A percentile compares a stretch with the other conserved stretches of the same genome.
These are phyloP conservation scores for Symbiodinium pilosum DNA, from an alignment of 73 alveolate species.

Conservation along the genomic window DNA sequence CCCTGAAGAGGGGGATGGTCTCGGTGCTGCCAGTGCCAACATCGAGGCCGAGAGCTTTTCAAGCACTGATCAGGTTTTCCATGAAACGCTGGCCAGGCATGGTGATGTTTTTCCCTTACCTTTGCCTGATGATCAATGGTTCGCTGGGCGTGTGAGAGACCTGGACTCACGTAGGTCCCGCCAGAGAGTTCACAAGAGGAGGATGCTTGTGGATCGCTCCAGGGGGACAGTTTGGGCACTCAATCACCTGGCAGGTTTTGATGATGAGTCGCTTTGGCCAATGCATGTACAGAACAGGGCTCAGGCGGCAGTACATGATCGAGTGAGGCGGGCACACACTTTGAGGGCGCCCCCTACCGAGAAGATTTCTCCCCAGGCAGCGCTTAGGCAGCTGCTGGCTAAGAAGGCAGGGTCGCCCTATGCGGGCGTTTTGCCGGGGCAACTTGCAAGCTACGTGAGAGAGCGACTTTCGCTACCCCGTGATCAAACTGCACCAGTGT, in stretches of 20 bases:
- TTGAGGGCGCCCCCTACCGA: background rate
- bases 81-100: background rate
- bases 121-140: background rate
- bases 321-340: background rate
- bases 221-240: background rate
- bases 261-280: background rate
- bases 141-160: background rate
- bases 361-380: background rate
- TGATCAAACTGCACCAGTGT: background rate
- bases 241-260: constrained; percentile 21
- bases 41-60: background rate
- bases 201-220: background rate
- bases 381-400: constrained; percentile 10
- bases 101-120: constrained; percentile 35
- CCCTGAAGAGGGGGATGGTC: background rate
- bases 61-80: background rate
- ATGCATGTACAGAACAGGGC: background rate
- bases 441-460: background rate
- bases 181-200: background rate
- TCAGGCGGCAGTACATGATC: background rate
- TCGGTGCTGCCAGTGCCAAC: background rate
- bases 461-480: background rate
- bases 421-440: background rate
- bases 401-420: background rate
- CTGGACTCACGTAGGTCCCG: constrained; percentile 16